Base-by-base conservation (phyloP, 2,329 filamentous ascomycete genomes). In the Leptographium flavum region DNA sequence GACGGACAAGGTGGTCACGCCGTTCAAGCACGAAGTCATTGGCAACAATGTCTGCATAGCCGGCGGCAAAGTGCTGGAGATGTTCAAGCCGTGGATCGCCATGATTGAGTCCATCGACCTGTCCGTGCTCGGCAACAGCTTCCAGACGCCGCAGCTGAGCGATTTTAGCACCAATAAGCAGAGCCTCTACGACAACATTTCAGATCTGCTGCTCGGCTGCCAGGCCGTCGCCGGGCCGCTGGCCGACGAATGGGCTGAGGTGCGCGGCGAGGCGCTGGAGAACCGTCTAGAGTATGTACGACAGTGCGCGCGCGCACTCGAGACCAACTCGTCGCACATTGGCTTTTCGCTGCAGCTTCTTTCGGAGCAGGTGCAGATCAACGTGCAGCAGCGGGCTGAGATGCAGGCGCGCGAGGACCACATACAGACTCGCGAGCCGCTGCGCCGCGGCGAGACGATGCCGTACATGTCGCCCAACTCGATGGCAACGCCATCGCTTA, bases 131-230 rank as follows among this genome's bases (percentile, higher is more conserved):
- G 81, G 80, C 35, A 81, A 82, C 47, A 81, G 74, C 47, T 81
- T 88, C 53, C 84, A 90, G 58, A 90, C 83, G 37, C 87, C 87
- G 1, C 85, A 93, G 54, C 66, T 96, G 28, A 74, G 79, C 40
- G 92, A 96, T 54, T 95, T 95, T 60, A 81, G 80, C 56, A 75
- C 81, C 28, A 86, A 94, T 60, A 96, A 96, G 63, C 92, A 98
- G 61, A 84, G 83, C 54, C 70, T 94, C 17, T 96, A 96, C 62
- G 92, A 96, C 61, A 83, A 87, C 48, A 83, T 94, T 45, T 88
- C 87, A 9, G 92, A 96, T 59, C 73, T 98, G 25, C 66, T 96
- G 4, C 66, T 94, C 42, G 79, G 82, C 47, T 95, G 88, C 56
- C 92, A 98, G 63, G 79, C 84, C 22, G 83, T 96, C n/a, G 85